These are phyloP conservation scores for Alternaria tenuissima DNA, from an alignment of 2,329 filamentous ascomycete species.

Conservation along the genomic window DNA sequence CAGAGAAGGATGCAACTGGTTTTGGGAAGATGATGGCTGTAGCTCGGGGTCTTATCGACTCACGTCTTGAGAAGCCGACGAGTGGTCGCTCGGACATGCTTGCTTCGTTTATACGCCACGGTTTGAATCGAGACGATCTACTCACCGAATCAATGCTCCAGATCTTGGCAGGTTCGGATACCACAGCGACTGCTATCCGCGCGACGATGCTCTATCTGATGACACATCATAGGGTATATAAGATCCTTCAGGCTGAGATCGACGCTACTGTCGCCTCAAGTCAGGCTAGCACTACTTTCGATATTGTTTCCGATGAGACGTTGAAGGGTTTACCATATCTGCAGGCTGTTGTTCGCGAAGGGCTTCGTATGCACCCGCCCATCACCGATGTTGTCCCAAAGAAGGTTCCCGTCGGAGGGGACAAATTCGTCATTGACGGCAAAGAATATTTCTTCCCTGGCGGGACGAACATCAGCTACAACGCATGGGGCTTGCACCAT, in stretches of 20 bases:
- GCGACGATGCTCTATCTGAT: slow-evolving; percentile 61
- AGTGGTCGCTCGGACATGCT: slow-evolving; percentile 62
- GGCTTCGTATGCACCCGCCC: slow-evolving; percentile 52
- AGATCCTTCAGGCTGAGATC: slow-evolving; percentile 57
- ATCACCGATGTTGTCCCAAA: slow-evolving; percentile 39
- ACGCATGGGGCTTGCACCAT: slow-evolving; percentile 28
- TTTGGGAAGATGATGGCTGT: slow-evolving; percentile 34
- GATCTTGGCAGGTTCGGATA: slow-evolving; percentile 65
- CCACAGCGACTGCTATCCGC: slow-evolving; percentile 64
- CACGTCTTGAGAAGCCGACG: slow-evolving; percentile 45
- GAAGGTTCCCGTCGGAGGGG: slow-evolving; percentile 1
- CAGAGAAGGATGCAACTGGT: slow-evolving; percentile 43
- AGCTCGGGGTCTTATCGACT: slow-evolving; percentile 28
- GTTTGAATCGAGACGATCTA: slow-evolving; percentile 51
- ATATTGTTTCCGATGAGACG: slow-evolving; percentile 58
- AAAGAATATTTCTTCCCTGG: slow-evolving; percentile 36
- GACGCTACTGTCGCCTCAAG: slow-evolving; percentile 43
- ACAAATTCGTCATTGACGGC: slow-evolving; percentile 25
- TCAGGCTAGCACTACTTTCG: slow-evolving; percentile 17
- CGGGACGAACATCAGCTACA: slow-evolving; percentile 39
- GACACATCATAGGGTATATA: slow-evolving; percentile 56
- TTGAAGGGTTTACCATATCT: slow-evolving; percentile 53
- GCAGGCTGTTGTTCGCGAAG: slow-evolving; percentile 57
- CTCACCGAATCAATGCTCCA: slow-evolving; percentile 54
- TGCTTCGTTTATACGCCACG: slow-evolving; percentile 58